Evolutionary conservation across 2,329 filamentous ascomycete genomes (phyloP), one percentile per base, ranked within the genome.

Genomic region (Xylariaceae sp.): DNA sequence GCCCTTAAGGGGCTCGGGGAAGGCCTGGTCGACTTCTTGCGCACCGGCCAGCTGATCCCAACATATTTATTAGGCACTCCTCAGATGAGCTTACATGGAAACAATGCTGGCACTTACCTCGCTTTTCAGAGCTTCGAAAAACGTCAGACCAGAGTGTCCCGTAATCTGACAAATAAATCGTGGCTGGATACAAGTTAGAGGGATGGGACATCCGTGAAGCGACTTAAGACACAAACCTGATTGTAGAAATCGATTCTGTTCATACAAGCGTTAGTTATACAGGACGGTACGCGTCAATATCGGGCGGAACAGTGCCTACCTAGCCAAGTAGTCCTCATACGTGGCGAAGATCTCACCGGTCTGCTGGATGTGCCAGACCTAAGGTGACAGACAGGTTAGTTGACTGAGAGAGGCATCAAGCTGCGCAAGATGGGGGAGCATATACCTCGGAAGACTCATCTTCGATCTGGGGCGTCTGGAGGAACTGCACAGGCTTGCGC

Each of bases 91-190:
- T 23, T 42, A 1, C 59, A 18, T 49, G 51, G 45, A 49, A 53
- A 17, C 53, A 47, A 30, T 18, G 23, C 13, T 5, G 15, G 52
- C 9, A 78, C 87, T 65, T 82, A 95, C 91, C 84, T 97, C 92
- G 76, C 91, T 96, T 74, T 90, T 86, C 35, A 93, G 82, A 30
- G 94, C 94, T 66, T 96, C 91, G 70, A 97, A 97, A 74, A 95
- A 99, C 2, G 86, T 93, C 65, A 97, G 80, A 56, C 88, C 88
- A 35, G 92, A 95, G 73, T 96, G 93, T 56, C 94, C 94, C 10
- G 92, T 96, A 65, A 97, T 95, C 72, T 96, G 90, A 75, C 95
- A 96, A 62, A 95, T 96, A 74, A 97, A 99, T 57, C 88, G 86
- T 71, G 87, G 90, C 87, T 93, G 67, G 53, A 67, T 45, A 59